These are phyloP conservation scores for Saitozyma podzolica DNA, from an alignment of 768 basidiomycete species.

Conservation along the genomic window DNA sequence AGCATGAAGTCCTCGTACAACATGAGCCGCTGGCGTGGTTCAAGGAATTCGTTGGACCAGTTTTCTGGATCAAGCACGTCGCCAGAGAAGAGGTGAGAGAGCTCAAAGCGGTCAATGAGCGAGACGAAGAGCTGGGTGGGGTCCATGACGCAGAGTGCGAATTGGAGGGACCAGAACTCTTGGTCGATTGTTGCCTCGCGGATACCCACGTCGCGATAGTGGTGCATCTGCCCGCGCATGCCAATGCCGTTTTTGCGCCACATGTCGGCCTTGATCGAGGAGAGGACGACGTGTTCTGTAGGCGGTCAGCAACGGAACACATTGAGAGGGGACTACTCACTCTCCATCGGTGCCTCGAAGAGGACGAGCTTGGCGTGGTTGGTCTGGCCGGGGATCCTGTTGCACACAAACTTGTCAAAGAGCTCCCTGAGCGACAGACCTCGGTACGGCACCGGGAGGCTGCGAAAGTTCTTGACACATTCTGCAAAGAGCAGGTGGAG, in stretches of 20 bases:
- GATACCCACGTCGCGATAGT: constrained; percentile 94
- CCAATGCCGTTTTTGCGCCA: constrained; percentile 98
- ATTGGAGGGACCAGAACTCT: constrained; percentile 86
- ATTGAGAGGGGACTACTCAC: constrained; percentile 56
- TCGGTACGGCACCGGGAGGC: neutral
- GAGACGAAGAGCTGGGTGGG: constrained; percentile 77
- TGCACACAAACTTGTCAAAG: constrained; percentile 15
- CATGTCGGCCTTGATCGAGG: constrained; percentile 88
- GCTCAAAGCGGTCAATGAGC: constrained; percentile 85
- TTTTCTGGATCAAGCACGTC: constrained; percentile 19
- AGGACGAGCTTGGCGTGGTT: constrained; percentile 57
- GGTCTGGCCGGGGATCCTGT: constrained; percentile 57
- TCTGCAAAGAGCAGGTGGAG: constrained; percentile 36
- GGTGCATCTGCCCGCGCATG: constrained; percentile 88
- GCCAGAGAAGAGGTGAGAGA: constrained; percentile 71
- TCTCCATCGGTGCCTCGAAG: constrained; percentile 85
- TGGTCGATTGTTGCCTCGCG: constrained; percentile 96
- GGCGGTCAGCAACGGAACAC: constrained; percentile 3
- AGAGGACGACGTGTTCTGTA: constrained; percentile 51
- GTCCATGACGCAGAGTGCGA: constrained; percentile 71
- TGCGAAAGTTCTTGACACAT: constrained; percentile 21
- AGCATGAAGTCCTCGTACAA: constrained; percentile 93
- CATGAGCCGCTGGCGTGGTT: constrained; percentile 29
- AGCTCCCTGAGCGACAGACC: constrained; percentile 4
- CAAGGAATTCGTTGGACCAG: constrained; percentile 25